Percentiles rank a stretch among this genome's conserved stretches.
phyloP scores from a whole-genome alignment of 805 yeast species.

The Limtongia smithiae region DNA sequence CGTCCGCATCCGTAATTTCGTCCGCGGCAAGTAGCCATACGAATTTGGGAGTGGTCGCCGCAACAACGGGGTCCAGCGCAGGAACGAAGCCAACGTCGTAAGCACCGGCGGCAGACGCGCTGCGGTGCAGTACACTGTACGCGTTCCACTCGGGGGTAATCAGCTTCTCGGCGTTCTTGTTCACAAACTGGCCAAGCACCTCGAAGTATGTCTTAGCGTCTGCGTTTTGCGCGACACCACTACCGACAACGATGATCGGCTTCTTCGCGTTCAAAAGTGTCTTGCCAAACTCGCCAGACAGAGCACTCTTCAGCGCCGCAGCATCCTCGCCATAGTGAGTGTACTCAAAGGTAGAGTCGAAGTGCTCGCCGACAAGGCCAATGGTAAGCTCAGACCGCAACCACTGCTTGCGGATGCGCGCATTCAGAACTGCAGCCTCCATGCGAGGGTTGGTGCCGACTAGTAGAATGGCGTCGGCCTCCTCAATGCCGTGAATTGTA shows the following conservation, averaged over 20 bases:
- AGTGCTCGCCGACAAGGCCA: conserved; percentile 68
- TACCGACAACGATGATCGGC: conserved; percentile 78
- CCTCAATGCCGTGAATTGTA: conserved; percentile 71
- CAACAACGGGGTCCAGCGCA: conserved; percentile 47
- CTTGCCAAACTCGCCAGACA: conserved; percentile 65
- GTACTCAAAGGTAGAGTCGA: conserved; percentile 70
- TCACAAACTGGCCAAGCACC: conserved; percentile 57
- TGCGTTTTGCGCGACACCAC: conserved; percentile 65
- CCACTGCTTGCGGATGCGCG: conserved; percentile 81
- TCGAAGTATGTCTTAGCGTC: conserved; percentile 63
- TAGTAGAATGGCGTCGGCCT: conserved; percentile 74
- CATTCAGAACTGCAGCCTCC: conserved; percentile 84
- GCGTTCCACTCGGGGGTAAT: conserved; percentile 78
- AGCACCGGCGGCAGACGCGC: conserved; percentile 85
- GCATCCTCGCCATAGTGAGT: conserved; percentile 61
- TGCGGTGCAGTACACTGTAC: conserved; percentile 72
- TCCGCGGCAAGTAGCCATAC: conserved; percentile 82
- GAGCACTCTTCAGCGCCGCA: conserved; percentile 54
- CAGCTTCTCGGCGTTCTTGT: conserved; percentile 52
- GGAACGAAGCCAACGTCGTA: conserved; percentile 77
- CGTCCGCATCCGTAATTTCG: conserved; percentile 62
- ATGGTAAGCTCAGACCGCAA: conserved; percentile 60
- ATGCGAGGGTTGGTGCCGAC: conserved; percentile 86
- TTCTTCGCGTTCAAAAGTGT: conserved; percentile 61
- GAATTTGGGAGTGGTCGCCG: conserved; percentile 59